These are phyloP conservation scores for Collybia mongolica DNA, from an alignment of 768 basidiomycete species.

Conservation along the genomic window DNA sequence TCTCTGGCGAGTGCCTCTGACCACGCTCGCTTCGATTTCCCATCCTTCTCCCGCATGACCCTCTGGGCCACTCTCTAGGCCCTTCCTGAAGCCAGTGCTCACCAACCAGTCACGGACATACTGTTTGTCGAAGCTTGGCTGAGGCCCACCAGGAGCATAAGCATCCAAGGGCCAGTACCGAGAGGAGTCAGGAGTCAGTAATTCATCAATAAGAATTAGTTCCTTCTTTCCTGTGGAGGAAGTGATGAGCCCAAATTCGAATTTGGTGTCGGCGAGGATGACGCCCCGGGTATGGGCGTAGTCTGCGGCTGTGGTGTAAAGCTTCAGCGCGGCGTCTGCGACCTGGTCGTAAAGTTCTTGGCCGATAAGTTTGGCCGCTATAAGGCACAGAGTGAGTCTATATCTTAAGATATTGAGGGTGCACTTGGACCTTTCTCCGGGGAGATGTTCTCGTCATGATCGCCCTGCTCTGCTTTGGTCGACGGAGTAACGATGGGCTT, in stretches of 20 bases:
- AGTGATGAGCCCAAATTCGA: conserved; percentile 89
- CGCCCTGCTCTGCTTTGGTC: conserved; percentile 92
- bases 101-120: conserved; percentile 91
- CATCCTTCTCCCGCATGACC: conserved; percentile 74
- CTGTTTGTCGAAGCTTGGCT: conserved; percentile 97
- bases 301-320: conserved; percentile 74
- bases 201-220: conserved; percentile 82
- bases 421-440: conserved; percentile 61
- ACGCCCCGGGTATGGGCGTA: conserved; percentile 75
- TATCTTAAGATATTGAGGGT: conserved; percentile 3
- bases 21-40: conserved; percentile 71
- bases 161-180: conserved; percentile 88
- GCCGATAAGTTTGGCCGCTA: conserved; percentile 69
- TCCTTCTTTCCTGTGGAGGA: conserved; percentile 22
- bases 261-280: conserved; percentile 97
- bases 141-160: conserved; percentile 72
- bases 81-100: conserved; percentile 68
- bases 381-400: not conserved
- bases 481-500: conserved; percentile 93
- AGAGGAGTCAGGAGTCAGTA: conserved; percentile 96
- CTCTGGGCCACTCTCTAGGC: conserved; percentile 71
- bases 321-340: conserved; percentile 54
- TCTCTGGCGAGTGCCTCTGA: conserved; percentile 71
- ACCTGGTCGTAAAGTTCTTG: conserved; percentile 60
- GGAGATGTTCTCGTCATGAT: conserved; percentile 95